Percentiles rank a stretch among this genome's conserved stretches.
These are phyloP conservation scores for Neoascochyta sp. DNA, from an alignment of 2,329 filamentous ascomycete genomes.

Conservation along the genomic window DNA sequence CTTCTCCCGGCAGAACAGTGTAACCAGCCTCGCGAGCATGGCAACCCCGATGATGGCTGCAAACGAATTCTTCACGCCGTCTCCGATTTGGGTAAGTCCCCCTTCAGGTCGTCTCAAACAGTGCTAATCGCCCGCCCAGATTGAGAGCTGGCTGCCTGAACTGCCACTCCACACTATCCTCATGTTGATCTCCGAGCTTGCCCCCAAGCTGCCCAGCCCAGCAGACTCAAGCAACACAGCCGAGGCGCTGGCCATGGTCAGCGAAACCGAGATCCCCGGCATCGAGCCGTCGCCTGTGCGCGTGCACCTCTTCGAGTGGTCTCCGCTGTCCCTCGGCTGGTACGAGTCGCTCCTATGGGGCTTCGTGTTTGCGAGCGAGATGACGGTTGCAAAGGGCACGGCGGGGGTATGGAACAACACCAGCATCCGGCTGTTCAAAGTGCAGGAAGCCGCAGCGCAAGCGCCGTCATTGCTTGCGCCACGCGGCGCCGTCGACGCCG, in stretches of 20 bases:
- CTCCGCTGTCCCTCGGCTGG: slow-evolving; percentile 84
- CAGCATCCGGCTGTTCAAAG: slow-evolving; percentile 78
- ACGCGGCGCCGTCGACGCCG: slow-evolving; percentile 85
- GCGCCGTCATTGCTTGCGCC: slow-evolving; percentile 81
- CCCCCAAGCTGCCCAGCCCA: slow-evolving; percentile 51
- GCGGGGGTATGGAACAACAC: slow-evolving; percentile 95
- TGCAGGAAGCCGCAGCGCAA: slow-evolving; percentile 76
- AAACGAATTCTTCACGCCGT: slow-evolving; percentile 68
- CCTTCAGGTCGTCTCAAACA: background rate
- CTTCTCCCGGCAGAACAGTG: slow-evolving; percentile 89
- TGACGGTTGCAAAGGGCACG: slow-evolving; percentile 80
- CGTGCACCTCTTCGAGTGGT: slow-evolving; percentile 93
- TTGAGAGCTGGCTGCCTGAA: slow-evolving; percentile 90
- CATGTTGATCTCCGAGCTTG: slow-evolving; percentile 64
- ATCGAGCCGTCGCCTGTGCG: slow-evolving; percentile 72
- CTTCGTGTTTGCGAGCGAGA: slow-evolving; percentile 85
- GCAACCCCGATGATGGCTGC: slow-evolving; percentile 56
- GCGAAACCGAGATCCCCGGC: slow-evolving; percentile 60
- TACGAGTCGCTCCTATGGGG: slow-evolving; percentile 94
- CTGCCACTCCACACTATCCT: slow-evolving; percentile 84
- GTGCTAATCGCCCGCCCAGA: slow-evolving; percentile 47
- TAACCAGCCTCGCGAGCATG: slow-evolving; percentile 69
- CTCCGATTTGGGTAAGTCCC: slow-evolving; percentile 63
- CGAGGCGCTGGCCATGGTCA: slow-evolving; percentile 49
- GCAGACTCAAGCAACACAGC: slow-evolving; percentile 39